phyloP scores from a whole-genome alignment of 2,329 filamentous ascomycete species.

The Verticillium nubilum region DNA sequence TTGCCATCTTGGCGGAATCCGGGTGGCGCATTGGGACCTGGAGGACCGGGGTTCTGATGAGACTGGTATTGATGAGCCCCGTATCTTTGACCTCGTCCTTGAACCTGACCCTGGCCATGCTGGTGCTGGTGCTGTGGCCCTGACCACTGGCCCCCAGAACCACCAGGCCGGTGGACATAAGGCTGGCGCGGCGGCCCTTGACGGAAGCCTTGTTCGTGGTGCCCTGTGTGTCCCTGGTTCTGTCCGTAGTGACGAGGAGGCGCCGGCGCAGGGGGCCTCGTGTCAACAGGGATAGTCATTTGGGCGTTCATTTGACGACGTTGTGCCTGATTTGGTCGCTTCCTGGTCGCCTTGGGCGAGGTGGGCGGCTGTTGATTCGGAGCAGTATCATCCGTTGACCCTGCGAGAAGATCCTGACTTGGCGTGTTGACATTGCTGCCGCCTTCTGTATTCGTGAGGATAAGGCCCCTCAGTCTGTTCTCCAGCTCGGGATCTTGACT shows the following conservation, averaged over 20 bases:
- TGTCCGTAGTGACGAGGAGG: neutral
- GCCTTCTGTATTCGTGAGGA: slow-evolving; percentile 44
- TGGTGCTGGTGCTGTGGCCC: slow-evolving; percentile 10
- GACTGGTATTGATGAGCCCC: neutral
- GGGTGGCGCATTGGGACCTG: neutral
- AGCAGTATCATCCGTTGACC: neutral
- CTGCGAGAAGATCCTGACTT: neutral
- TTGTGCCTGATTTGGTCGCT: slow-evolving; percentile 58
- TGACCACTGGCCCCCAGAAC: neutral
- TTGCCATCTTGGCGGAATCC: neutral
- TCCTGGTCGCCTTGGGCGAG: slow-evolving; percentile 30
- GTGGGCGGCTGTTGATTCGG: neutral
- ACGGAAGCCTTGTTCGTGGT: neutral
- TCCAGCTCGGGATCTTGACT: slow-evolving; percentile 32
- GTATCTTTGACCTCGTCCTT: neutral
- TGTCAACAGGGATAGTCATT: slow-evolving; percentile 50
- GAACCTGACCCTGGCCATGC: slow-evolving; percentile 15
- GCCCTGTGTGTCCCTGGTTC: neutral
- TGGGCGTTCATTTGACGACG: slow-evolving; percentile 58
- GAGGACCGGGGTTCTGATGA: neutral
- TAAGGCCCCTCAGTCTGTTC: slow-evolving; percentile 53
- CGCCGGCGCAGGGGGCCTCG: slow-evolving; percentile 27
- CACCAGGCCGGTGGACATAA: neutral
- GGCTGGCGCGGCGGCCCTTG: neutral
- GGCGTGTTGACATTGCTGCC: neutral